Evolutionary conservation across 495 filamentous ascomycete genomes (phyloP).

Genomic region (Bathelium albidoporum): DNA sequence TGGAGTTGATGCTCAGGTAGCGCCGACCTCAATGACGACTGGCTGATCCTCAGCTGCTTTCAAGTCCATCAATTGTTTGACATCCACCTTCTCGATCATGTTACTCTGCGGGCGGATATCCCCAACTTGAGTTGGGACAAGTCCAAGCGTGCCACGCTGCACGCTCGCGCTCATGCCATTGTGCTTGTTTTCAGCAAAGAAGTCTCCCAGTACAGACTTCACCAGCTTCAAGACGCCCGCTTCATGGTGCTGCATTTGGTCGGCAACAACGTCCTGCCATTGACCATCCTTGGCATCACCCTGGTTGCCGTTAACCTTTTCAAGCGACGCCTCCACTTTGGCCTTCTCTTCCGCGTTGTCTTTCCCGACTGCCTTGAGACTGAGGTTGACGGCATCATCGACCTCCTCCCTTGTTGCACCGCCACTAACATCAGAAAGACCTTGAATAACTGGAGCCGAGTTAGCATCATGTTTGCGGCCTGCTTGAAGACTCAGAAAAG

Average conservation of each 20-base stretch:
- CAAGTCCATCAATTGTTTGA: background rate
- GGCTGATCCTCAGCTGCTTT: background rate
- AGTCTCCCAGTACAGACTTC: background rate
- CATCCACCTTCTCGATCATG: background rate
- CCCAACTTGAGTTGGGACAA: background rate
- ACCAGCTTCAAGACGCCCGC: background rate
- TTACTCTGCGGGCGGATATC: background rate
- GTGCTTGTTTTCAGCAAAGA: background rate
- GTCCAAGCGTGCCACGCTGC: background rate
- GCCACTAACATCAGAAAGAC: slow-evolving; percentile 26
- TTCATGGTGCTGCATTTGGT: background rate
- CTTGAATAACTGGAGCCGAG: slow-evolving; percentile 33
- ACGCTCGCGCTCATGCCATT: background rate
- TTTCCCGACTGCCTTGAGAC: slow-evolving; percentile 25
- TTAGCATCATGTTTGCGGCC: background rate
- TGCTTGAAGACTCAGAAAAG: background rate
- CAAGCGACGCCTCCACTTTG: slow-evolving; percentile 15
- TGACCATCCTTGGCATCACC: background rate
- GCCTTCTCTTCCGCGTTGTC: slow-evolving; percentile 9
- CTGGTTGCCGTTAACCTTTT: slow-evolving; percentile 23
- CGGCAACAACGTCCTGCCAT: background rate
- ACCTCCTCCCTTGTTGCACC: slow-evolving; percentile 31
- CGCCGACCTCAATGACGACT: background rate
- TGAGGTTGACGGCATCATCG: slow-evolving; percentile 34
- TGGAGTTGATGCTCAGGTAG: background rate